These are phyloP conservation scores for Periconia sp. DNA, from an alignment of 2,329 filamentous ascomycete genomes.

Conservation along the genomic window DNA sequence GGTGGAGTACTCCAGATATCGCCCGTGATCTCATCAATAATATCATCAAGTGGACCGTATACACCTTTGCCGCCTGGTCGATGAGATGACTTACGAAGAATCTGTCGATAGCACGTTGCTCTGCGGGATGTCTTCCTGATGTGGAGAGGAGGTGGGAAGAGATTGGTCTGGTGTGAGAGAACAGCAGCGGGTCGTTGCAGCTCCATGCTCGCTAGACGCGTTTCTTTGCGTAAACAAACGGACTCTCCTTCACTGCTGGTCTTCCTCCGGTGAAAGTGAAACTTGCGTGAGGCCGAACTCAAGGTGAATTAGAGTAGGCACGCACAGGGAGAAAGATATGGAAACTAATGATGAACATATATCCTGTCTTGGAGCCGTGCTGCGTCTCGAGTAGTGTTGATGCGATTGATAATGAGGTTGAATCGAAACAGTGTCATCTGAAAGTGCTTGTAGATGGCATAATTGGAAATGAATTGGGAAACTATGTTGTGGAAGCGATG, in stretches of 20 bases:
- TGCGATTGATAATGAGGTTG: no score
- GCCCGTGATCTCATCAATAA: slow-evolving; percentile 40
- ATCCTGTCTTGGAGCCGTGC: no score
- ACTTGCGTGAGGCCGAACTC: no score
- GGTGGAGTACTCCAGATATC: slow-evolving; percentile 32
- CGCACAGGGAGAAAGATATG: no score
- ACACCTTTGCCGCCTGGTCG: slow-evolving; percentile 10
- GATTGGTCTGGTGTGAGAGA: slow-evolving; percentile 18
- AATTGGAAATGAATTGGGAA: slow-evolving; percentile 7
- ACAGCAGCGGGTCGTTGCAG: slow-evolving; percentile 6
- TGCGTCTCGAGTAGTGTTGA: no score
- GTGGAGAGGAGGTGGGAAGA: slow-evolving; percentile 35
- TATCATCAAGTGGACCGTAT: slow-evolving; percentile 40
- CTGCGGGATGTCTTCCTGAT: slow-evolving; percentile 36
- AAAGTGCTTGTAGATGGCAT: no score
- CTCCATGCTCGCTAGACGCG: slow-evolving; percentile 6
- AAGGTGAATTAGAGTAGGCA: no score
- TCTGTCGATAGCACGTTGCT: slow-evolving; percentile 30
- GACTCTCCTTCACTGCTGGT: neutral
- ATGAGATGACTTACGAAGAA: slow-evolving; percentile 28
- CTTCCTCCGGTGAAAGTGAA: no score
- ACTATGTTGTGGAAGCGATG: neutral
- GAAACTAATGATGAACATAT: no score
- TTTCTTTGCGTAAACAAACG: slow-evolving; percentile 1
- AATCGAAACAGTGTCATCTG: no score